Evolutionary conservation across 176 grass and related monocot genomes (phyloP).

Genomic region (Panicum miliaceum): DNA sequence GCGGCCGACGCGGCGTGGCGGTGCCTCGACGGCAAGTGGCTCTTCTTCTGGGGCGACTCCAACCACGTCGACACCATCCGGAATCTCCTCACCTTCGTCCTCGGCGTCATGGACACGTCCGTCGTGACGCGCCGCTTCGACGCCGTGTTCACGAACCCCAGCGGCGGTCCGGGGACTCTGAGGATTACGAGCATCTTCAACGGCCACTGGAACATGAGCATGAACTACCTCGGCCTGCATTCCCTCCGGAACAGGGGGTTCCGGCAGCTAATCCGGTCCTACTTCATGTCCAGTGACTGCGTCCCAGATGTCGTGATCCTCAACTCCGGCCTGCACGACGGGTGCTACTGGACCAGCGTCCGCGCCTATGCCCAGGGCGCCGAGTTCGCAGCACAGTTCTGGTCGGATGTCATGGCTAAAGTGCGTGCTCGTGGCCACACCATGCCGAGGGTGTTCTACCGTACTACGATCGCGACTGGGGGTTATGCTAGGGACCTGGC

Average conservation of each 20-base stretch:
- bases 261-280: constrained; percentile 52
- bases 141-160: constrained; percentile 60
- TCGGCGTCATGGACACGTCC: constrained; percentile 59
- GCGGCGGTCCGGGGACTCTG: constrained; percentile 46
- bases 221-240: constrained; percentile 87
- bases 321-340: constrained; percentile 95
- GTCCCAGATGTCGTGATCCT: constrained; percentile 71
- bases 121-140: constrained; percentile 78
- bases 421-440: constrained; percentile 32
- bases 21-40: constrained; percentile 86
- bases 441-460: constrained; percentile 79
- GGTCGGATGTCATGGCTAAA: constrained; percentile 60
- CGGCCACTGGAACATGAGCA: constrained; percentile 91
- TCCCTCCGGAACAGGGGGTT: constrained; percentile 72
- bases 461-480: constrained; percentile 75
- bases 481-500: constrained; percentile 89
- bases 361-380: constrained; percentile 52
- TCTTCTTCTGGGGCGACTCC: constrained; percentile 99
- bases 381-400: constrained; percentile 75
- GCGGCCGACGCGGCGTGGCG: constrained; percentile 65
- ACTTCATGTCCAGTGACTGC: constrained; percentile 63
- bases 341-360: constrained; percentile 81
- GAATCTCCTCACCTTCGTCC: constrained; percentile 79
- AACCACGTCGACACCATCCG: constrained; percentile 98
- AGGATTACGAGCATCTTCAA: constrained; percentile 95